Base-by-base conservation (phyloP, 257 asterid species). In the Hygrophila difformis region DNA sequence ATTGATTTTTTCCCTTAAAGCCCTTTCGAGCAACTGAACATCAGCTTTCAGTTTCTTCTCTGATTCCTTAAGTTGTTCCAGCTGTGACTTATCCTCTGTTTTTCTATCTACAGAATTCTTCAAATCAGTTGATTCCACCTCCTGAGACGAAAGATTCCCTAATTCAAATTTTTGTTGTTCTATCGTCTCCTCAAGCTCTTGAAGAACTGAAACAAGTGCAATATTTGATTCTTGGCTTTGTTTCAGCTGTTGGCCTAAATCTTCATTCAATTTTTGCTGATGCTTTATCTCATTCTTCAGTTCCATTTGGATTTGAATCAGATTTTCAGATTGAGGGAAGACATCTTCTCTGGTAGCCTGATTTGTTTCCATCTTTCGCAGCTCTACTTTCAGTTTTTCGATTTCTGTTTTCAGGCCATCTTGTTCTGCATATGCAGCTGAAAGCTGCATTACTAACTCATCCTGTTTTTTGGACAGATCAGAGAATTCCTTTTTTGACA, bases 191-290 rank as follows among this genome's bases (percentile, higher is more conserved):
- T 88, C 94, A 2, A 88, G 76, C 71, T 84, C 97, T 56, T 81
- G 97, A 63, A 88, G 93, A 64, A 88, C 79, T 17, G 77, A 57
- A 71, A 88, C 72, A 18, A 88, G 94, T 70, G 84, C 82, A 36
- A 78, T 39, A 53, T 88, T 88, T 3, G 97, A 88, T 46, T 88
- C 97, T 70, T 88, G 97, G 61, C 82, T 81, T 56, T 65, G 74
- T 45, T 66, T 70, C 23, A 88, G 65, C 15, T 88, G 97, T 40
- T 69, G 74, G 47, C 79, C 67, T 56, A 81, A 65, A 60, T 73
- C 70, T 28, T 68, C 73, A 47, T 76, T 84, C 67, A 78, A 33
- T 12, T 74, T 68, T 21, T 66, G 79, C 37, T 81, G 94, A 71
- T 70, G 78, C 49, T 69, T 85, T 44, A 75, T 63, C 65, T 82